Evolutionary conservation across 164 flowering plant genomes (phyloP), one percentile per base, ranked within the genome.

Genomic region (Stephania cephalantha): DNA sequence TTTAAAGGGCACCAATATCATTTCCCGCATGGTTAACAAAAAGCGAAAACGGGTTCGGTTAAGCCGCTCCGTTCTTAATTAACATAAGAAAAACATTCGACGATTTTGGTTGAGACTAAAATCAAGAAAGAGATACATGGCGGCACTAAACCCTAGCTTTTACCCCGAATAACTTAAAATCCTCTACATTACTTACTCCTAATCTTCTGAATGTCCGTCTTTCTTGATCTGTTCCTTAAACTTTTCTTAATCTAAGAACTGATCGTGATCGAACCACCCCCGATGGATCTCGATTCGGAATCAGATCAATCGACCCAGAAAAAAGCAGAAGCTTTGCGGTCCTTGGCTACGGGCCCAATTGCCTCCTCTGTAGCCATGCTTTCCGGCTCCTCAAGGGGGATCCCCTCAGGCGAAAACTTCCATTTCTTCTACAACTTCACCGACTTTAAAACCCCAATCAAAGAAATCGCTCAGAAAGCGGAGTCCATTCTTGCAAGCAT

Each of bases 341-440:
- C 72, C 3, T 70, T 87, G 22, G 77, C 82, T 6, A 17, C 83
- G 3, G 87, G 88, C 35, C 71, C 89, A 1, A 71, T 94, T 7
- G 53, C 86, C 12, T 82, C 91, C 18, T 87, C 97, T 1, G 45
- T 94, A 9, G 76, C 95, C 13, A 84, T 81, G 71, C 90, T 96
- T 31, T 83, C 95, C 0, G 82, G 77, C 53, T 86, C 94, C 2
- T 86, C 90, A 0, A 81, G 88, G 46, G 81, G 79, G 65, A 78
- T 96, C 29, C 97, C 98, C 0, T 74, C 84, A 9, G 82, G 84
- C 3, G 84, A 86, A 42, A 98, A 96, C 72, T 96, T 90, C 70
- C 94, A 96, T 80, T 95, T 89, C 85, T 94, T 68, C 81, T 55
- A 85, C 86, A 92, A 92, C 73, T 96, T 96, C 85, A 76, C 78